A percentile compares a stretch with the other conserved stretches of the same genome.
These are phyloP conservation scores for Mycena polygramma DNA, from an alignment of 768 basidiomycete species.

Conservation along the genomic window DNA sequence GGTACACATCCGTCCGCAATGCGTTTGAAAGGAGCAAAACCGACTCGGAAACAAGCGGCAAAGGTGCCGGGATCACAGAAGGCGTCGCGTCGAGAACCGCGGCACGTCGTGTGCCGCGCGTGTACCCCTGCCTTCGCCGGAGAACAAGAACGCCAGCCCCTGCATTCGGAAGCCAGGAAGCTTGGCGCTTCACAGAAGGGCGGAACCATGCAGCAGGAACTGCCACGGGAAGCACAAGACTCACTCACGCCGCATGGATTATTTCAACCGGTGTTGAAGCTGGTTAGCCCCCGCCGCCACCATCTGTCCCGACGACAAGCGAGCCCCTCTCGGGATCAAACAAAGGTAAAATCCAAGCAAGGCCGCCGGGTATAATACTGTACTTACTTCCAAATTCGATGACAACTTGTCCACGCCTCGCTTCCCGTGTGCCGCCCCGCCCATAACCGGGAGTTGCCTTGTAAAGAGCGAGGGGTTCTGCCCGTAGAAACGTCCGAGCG, in stretches of 20 bases:
- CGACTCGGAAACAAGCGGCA: background rate
- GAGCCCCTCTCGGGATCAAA: background rate
- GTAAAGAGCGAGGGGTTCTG: background rate
- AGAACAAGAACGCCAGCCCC: background rate
- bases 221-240: background rate
- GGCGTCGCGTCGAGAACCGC: background rate
- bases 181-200: background rate
- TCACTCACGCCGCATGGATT: background rate
- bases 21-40: too few relatives aligned
- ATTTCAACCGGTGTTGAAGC: background rate
- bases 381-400: background rate
- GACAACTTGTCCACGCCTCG: background rate
- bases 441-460: slow-evolving; percentile 1
- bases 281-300: background rate
- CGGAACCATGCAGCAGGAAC: background rate
- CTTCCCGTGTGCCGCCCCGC: background rate
- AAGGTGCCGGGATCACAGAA: slow-evolving; percentile 7
- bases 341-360: background rate
- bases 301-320: background rate
- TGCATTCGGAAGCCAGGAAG: background rate
- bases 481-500: background rate
- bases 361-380: background rate
- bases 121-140: slow-evolving; percentile 20
- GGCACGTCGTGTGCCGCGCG: slow-evolving; percentile 22
- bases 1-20: too few relatives aligned